phyloP scores from a whole-genome alignment of 306 rosid species.

The Elaeagnus macrophylla region DNA sequence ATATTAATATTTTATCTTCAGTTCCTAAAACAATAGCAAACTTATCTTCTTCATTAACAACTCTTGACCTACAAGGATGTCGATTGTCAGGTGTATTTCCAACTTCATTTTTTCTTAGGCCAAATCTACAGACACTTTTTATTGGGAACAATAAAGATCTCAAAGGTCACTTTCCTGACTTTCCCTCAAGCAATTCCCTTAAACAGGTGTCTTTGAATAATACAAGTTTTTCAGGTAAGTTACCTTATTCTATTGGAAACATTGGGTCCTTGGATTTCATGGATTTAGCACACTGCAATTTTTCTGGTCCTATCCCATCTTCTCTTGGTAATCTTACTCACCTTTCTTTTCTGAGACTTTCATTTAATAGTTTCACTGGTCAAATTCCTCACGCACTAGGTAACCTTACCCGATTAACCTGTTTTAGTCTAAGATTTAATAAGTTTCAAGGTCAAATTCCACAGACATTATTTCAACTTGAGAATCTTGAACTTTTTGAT shows the following conservation, averaged over 20 bases:
- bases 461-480: neutral
- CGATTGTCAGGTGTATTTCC: conserved; percentile 4
- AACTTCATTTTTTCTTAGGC: neutral
- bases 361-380: neutral
- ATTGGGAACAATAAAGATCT: neutral
- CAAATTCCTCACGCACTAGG: neutral
- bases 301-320: conserved; percentile 1
- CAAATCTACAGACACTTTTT: neutral
- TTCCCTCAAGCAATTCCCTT: neutral
- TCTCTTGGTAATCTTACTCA: neutral
- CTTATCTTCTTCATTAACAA: conserved; percentile 10
- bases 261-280: neutral
- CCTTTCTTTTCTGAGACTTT: neutral
- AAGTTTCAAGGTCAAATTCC: neutral
- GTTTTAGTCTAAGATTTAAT: neutral
- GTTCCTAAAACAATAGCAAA: conserved; percentile 10
- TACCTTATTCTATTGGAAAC: neutral
- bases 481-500: neutral
- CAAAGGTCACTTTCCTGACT: neutral
- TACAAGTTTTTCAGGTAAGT: neutral
- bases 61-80: fast-evolving
- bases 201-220: neutral
- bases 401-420: neutral
- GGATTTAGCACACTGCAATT: neutral
- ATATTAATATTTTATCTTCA: neutral